A percentile compares a stretch with the other conserved stretches of the same genome.
Evolutionary conservation across 257 asterid species (phyloP).

Genomic region (Salvia rosmarinus): DNA sequence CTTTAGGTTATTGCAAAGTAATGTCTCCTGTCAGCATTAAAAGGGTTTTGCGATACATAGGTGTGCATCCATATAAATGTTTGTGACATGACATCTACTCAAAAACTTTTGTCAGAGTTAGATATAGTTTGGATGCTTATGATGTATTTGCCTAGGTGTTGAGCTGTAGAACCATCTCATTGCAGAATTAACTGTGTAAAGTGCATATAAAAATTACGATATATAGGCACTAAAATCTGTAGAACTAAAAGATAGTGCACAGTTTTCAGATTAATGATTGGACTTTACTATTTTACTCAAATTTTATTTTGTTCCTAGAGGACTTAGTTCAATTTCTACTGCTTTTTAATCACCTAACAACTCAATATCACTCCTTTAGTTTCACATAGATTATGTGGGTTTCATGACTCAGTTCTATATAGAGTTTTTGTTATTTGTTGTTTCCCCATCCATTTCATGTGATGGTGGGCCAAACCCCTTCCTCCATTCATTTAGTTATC

Average conservation of each 20-base stretch:
- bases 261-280: background rate
- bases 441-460: background rate
- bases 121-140: background rate
- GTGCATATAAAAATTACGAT: background rate
- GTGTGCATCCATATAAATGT: conserved; percentile 12
- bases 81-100: background rate
- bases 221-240: background rate
- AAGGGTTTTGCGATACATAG: background rate
- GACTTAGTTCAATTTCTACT: background rate
- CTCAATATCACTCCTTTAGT: background rate
- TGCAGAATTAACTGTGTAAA: background rate
- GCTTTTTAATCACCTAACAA: background rate
- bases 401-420: background rate
- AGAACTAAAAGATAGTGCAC: background rate
- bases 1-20: conserved; percentile 17
- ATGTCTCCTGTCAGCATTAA: conserved; percentile 14
- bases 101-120: background rate
- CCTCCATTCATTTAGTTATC: background rate
- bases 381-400: background rate
- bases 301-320: background rate
- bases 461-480: background rate
- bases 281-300: background rate
- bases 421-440: background rate
- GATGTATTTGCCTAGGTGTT: background rate
- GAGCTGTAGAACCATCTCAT: conserved; percentile 10